These are phyloP conservation scores for Mycena alexandri DNA, from an alignment of 768 basidiomycete species.

Conservation along the genomic window DNA sequence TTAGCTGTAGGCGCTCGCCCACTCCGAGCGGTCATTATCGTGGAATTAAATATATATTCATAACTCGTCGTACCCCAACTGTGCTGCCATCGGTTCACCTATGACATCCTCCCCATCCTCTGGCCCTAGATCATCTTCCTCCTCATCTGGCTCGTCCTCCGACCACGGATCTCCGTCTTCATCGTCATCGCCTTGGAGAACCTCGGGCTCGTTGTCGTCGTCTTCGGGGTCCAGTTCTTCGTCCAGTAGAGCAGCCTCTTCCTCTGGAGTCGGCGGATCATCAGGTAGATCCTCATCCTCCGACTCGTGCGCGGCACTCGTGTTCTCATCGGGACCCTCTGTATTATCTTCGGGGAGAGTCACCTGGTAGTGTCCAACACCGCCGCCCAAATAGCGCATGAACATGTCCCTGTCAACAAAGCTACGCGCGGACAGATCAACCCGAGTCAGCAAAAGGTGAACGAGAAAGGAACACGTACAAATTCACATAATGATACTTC, in stretches of 20 bases:
- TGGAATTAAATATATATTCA: too few species aligned
- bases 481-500: slow-evolving; percentile 48
- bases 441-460: neutral
- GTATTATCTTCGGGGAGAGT: neutral
- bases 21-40: too few species aligned
- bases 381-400: slow-evolving; percentile 44
- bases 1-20: too few species aligned
- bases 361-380: slow-evolving; percentile 44
- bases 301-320: neutral
- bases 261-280: neutral
- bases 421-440: slow-evolving; percentile 23
- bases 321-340: neutral
- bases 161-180: slow-evolving; percentile 1
- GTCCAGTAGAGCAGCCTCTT: neutral
- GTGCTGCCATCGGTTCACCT: neutral
- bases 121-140: neutral
- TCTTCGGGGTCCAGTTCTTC: neutral
- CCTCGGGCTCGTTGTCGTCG: neutral
- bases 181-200: neutral
- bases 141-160: neutral
- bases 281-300: neutral
- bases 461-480: too few species aligned
- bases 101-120: slow-evolving; percentile 10
- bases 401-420: slow-evolving; percentile 50
- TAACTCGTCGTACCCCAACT: slow-evolving; percentile 15